Evolutionary conservation across 208 protist species (phyloP).

Genomic region (Wallacemonas sp.): DNA sequence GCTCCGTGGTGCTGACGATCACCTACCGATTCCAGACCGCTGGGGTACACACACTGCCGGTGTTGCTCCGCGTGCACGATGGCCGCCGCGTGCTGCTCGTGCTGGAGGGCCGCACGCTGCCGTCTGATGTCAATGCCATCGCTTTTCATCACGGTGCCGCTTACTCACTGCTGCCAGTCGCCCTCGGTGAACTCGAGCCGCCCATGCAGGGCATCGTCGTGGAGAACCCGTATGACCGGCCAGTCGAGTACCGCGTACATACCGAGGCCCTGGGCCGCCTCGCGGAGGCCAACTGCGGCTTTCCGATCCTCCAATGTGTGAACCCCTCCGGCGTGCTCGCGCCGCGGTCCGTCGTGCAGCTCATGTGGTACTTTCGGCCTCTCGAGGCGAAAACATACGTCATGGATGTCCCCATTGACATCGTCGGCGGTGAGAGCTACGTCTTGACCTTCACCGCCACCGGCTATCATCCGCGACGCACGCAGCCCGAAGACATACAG

Average conservation of each 20-base stretch:
- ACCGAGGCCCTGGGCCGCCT: slow-evolving; percentile 45
- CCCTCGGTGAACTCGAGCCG: slow-evolving; percentile 85
- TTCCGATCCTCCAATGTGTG: slow-evolving; percentile 88
- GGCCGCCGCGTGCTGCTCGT: slow-evolving; percentile 82
- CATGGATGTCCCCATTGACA: slow-evolving; percentile 56
- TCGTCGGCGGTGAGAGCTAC: slow-evolving; percentile 65
- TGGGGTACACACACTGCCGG: slow-evolving; percentile 78
- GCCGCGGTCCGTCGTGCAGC: slow-evolving; percentile 37
- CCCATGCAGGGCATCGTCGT: slow-evolving; percentile 76
- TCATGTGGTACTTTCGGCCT: slow-evolving; percentile 91
- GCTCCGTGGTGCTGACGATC: slow-evolving; percentile 53
- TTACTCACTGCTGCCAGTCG: slow-evolving; percentile 80
- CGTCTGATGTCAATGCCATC: slow-evolving; percentile 45
- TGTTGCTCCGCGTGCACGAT: slow-evolving; percentile 71
- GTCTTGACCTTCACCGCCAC: slow-evolving; percentile 59
- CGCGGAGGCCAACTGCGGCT: slow-evolving; percentile 66
- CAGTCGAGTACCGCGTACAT: slow-evolving; percentile 73
- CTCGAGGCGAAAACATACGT: slow-evolving; percentile 81
- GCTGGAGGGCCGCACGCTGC: slow-evolving; percentile 83
- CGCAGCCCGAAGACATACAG: slow-evolving; percentile 19
- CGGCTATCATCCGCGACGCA: slow-evolving; percentile 81
- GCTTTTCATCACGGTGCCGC: slow-evolving; percentile 53
- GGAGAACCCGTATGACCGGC: slow-evolving; percentile 61
- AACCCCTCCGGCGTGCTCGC: slow-evolving; percentile 76
- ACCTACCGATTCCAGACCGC: slow-evolving; percentile 59